A percentile compares a stretch with the other conserved stretches of the same genome.
Evolutionary conservation across 2,329 filamentous ascomycete species (phyloP).

Genomic region (Colletotrichum theobromicola): DNA sequence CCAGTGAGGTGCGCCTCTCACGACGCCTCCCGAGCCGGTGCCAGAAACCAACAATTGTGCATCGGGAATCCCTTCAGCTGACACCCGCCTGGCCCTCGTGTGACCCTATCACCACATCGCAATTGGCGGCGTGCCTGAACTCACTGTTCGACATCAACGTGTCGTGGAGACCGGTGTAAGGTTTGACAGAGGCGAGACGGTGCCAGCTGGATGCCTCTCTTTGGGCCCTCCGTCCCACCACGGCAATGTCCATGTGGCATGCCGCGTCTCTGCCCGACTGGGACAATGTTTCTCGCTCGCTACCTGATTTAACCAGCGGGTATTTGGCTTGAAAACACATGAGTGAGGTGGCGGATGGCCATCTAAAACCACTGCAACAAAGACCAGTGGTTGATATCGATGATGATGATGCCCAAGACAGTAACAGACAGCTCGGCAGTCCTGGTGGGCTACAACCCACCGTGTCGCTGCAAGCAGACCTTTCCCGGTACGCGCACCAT

Average conservation of each 20-base stretch:
- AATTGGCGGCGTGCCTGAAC: neutral
- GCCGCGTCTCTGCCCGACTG: neutral
- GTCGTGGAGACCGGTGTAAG: neutral
- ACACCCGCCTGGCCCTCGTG: neutral
- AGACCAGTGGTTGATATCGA: neutral
- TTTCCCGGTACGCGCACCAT: neutral
- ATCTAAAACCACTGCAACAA: neutral
- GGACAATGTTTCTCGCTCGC: neutral
- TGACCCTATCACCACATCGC: neutral
- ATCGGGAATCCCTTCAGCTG: neutral
- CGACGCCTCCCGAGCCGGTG: neutral
- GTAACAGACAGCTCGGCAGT: neutral
- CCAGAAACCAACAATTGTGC: neutral
- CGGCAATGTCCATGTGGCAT: neutral
- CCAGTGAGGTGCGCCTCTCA: neutral
- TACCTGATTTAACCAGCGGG: neutral
- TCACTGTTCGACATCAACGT: neutral
- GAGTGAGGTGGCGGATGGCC: neutral
- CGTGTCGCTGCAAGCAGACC: neutral
- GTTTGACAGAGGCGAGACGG: neutral
- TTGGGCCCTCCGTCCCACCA: neutral
- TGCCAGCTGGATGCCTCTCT: constrained; percentile 3
- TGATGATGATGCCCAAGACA: neutral
- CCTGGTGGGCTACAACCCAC: neutral
- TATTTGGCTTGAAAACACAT: neutral